phyloP scores from a whole-genome alignment of 139 green algal species.

The Deuterostichococcus epilithicus region DNA sequence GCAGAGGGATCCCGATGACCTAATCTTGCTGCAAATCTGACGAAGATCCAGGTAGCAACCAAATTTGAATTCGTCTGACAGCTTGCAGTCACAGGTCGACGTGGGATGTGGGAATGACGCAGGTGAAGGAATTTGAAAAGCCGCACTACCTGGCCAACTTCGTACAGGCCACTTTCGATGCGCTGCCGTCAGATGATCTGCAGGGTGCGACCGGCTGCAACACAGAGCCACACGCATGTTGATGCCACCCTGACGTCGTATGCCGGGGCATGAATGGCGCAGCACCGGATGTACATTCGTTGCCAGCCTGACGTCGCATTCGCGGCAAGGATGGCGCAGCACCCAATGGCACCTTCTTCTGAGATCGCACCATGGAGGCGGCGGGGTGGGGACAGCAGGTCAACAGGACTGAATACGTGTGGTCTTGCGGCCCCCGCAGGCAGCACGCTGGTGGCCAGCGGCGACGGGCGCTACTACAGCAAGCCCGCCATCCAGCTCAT shows the following conservation, averaged over 20 bases:
- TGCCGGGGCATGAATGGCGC: no score
- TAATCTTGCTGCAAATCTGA: not conserved
- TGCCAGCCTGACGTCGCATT: no score
- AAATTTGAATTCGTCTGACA: no score
- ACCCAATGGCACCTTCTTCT: not conserved
- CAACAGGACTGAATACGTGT: no score
- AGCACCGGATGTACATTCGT: no score
- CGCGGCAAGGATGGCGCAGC: no score
- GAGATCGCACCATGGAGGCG: no score
- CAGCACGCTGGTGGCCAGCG: slow-evolving; percentile 72
- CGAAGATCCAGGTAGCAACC: no score
- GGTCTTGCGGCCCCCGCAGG: slow-evolving; percentile 34
- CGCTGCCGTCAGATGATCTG: slow-evolving; percentile 18
- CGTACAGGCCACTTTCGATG: slow-evolving; percentile 31
- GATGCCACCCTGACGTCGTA: not conserved
- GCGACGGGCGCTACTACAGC: slow-evolving; percentile 90
- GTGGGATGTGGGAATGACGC: not conserved
- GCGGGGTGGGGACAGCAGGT: no score
- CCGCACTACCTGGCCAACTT: slow-evolving; percentile 93
- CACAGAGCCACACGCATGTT: not conserved
- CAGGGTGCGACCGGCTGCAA: slow-evolving; percentile 26
- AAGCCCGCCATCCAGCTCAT: slow-evolving; percentile 88
- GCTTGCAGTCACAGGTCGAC: not conserved
- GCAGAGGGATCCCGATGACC: not conserved
- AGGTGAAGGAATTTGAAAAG: slow-evolving; percentile 26